Evolutionary conservation across 2,329 filamentous ascomycete species (phyloP), one percentile per base, ranked within the genome.

Genomic region (Penicillium capsulatum): DNA sequence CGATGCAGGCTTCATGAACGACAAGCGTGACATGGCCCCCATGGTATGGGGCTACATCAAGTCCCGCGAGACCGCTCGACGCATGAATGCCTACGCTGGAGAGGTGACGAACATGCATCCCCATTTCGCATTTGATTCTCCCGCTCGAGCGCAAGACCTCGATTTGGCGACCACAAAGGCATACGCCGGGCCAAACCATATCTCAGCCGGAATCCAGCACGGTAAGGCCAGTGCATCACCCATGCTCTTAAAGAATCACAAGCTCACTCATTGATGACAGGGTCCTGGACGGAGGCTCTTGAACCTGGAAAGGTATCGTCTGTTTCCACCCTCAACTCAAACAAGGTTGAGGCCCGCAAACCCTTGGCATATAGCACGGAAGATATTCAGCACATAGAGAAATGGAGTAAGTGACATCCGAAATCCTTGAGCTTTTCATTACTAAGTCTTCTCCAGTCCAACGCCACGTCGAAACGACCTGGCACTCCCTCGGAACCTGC

Each of bases 21-120:
- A 90, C 65, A 83, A 86, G 66, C 75, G 85, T 16, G 86, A 90
- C 57, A 89, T 90, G 84, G 84, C 81, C 1, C 84, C 85, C 7
- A 87, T 86, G 81, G 83, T 90, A 4, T 89, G 85, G 84, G 81
- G 81, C 3, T 89, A 89, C 66, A 85, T 88, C 71, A 88, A 88
- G 68, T 86, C 81, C 2, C 81, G 84, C 41, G 84, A 88, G 73
- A 89, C 84, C 3, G 85, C 85, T 2, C 76, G 85, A 3, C 79
- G 84, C 48, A 88, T 88, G 84, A 76, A 82, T 17, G 80, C 84
- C 0, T 89, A 86, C 49, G 84, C 84, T 1, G 85, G 85, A 44
- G 85, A 90, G 60, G 83, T 86, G 15, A 74, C 72, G 14, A 48
- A 53, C 7, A 71, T 75, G 71, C 84, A 89, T 60, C 86, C 86